These are phyloP conservation scores for Monosporascus sp. DNA, from an alignment of 2,329 filamentous ascomycete genomes.

Conservation along the genomic window DNA sequence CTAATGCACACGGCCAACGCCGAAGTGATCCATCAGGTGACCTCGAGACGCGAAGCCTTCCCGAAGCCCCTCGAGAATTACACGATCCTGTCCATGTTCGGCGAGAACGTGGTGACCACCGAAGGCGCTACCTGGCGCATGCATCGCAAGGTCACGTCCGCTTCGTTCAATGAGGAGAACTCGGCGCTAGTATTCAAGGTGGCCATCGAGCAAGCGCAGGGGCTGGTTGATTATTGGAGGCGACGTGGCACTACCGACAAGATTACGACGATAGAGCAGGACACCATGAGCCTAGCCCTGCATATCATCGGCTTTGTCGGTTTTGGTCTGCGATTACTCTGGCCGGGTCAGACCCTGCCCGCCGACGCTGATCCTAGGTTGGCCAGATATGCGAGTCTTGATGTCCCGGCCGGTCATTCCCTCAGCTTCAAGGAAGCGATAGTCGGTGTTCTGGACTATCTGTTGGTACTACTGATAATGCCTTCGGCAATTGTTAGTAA, in stretches of 20 bases:
- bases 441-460: conserved; percentile 54
- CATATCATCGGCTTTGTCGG: conserved; percentile 62
- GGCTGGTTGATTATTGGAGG: conserved; percentile 56
- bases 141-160: conserved; percentile 66
- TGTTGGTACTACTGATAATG: conserved; percentile 56
- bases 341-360: conserved; percentile 55
- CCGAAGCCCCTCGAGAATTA: conserved; percentile 63
- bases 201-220: conserved; percentile 55
- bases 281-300: conserved; percentile 59
- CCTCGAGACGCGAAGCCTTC: conserved; percentile 62
- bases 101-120: conserved; percentile 65
- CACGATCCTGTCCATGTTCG: conserved; percentile 57
- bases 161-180: conserved; percentile 73
- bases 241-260: conserved; percentile 34
- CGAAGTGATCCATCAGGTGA: conserved; percentile 61
- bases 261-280: conserved; percentile 52
- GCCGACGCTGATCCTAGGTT: conserved; percentile 37
- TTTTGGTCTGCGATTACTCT: conserved; percentile 59
- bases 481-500: conserved; percentile 51
- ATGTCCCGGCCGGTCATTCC: conserved; percentile 47
- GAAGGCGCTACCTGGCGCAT: conserved; percentile 66
- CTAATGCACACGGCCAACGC: conserved; percentile 56
- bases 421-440: conserved; percentile 64
- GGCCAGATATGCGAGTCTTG: conserved; percentile 40
- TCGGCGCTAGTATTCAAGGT: conserved; percentile 62